A percentile compares a stretch with the other conserved stretches of the same genome.
phyloP scores from a whole-genome alignment of 805 yeast genomes.

The Pichia eremophila region DNA sequence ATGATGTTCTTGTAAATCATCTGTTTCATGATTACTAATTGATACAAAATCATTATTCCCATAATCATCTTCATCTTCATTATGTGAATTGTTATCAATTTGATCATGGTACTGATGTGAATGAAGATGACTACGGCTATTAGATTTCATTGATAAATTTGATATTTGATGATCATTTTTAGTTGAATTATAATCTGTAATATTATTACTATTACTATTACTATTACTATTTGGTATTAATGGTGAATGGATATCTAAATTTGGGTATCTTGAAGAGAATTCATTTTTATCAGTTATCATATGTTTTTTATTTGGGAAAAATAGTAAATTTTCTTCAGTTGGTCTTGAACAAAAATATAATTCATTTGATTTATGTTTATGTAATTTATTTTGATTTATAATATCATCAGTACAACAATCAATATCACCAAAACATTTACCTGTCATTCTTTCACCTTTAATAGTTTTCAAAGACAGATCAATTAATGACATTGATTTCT shows the following conservation, averaged over 20 bases:
- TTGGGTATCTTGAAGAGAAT: conserved; percentile 21
- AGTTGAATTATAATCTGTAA: neutral
- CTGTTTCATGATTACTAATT: conserved; percentile 6
- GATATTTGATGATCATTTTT: neutral
- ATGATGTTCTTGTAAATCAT: conserved; percentile 31
- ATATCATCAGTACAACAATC: conserved; percentile 22
- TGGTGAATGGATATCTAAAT: conserved; percentile 26
- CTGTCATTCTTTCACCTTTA: conserved; percentile 20
- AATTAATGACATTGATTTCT: conserved; percentile 14
- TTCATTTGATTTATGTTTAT: conserved; percentile 10
- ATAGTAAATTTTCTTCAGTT: conserved; percentile 25
- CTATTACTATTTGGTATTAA: conserved; percentile 6
- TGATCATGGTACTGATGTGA: neutral
- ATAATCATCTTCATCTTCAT: neutral
- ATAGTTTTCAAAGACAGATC: conserved; percentile 25
- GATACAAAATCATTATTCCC: neutral
- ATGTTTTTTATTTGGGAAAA: conserved; percentile 20
- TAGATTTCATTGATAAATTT: neutral
- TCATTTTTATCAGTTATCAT: conserved; percentile 20
- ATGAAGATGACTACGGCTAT: neutral
- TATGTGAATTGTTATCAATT: neutral
- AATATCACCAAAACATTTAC: conserved; percentile 26
- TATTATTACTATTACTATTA: neutral
- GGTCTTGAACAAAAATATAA: conserved; percentile 28
- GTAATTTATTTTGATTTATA: conserved; percentile 16